These are phyloP conservation scores for Arctostaphylos glauca DNA, from an alignment of 148 eudicot genomes.

Conservation along the genomic window DNA sequence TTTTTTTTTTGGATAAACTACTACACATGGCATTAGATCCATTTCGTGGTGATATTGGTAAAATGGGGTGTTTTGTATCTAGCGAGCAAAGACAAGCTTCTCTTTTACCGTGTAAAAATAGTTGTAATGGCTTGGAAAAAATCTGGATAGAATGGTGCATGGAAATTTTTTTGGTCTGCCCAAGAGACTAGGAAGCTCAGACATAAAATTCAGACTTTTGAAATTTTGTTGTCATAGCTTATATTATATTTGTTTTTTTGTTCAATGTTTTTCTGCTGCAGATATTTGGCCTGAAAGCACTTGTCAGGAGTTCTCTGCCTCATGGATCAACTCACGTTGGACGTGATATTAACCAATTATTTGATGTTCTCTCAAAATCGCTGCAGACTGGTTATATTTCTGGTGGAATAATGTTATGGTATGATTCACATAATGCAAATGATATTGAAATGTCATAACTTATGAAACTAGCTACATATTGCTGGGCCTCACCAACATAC, in stretches of 20 bases:
- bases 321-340: conserved; percentile 41
- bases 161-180: background rate
- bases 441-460: conserved; percentile 11
- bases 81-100: background rate
- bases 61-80: background rate
- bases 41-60: background rate
- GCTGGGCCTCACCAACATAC: background rate
- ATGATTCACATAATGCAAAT: conserved; percentile 19
- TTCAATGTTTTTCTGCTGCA: conserved; percentile 25
- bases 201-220: background rate
- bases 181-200: background rate
- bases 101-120: background rate
- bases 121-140: background rate
- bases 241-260: conserved; percentile 1
- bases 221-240: background rate
- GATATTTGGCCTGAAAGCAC: conserved; percentile 82
- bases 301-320: conserved; percentile 69
- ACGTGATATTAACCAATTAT: too few relatives aligned
- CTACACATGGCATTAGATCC: too few relatives aligned
- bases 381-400: too few relatives aligned
- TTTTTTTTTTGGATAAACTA: too few relatives aligned
- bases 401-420: conserved; percentile 53
- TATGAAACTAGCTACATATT: conserved; percentile 1
- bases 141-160: background rate
- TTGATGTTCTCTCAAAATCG: too few relatives aligned